phyloP scores from a whole-genome alignment of 345 rosid genomes.

The Zanthoxylum bungeanum region DNA sequence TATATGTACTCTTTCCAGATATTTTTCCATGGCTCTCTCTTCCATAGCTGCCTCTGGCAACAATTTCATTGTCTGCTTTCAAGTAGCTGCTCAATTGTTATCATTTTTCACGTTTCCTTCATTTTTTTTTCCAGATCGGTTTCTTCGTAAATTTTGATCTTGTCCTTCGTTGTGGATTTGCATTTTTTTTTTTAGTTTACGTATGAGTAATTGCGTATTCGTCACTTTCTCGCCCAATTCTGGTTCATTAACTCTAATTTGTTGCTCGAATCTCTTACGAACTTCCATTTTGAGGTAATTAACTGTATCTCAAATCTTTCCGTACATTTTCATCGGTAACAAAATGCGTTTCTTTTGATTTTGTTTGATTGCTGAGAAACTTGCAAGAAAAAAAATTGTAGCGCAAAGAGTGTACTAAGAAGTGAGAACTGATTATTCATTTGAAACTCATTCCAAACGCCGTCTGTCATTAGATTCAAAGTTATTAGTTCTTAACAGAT shows the following conservation, averaged over 20 bases:
- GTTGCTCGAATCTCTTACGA: conserved; percentile 1
- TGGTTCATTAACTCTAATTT: conserved; percentile 9
- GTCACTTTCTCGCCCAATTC: conserved; percentile 15
- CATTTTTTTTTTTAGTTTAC: conserved; percentile 7
- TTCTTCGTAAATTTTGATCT: neutral
- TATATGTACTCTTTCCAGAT: conserved; percentile 21
- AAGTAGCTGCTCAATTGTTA: neutral
- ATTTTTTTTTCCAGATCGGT: neutral
- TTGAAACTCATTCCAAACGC: neutral
- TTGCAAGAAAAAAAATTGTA: conserved; percentile 6
- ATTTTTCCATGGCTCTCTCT: conserved; percentile 11
- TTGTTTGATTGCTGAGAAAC: conserved; percentile 24
- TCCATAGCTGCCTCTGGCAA: neutral
- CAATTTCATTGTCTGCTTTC: neutral
- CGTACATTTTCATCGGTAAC: neutral
- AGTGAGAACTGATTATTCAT: neutral
- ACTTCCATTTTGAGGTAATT: conserved; percentile 1
- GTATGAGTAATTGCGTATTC: neutral
- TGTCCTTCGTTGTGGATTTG: neutral
- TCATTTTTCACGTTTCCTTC: neutral
- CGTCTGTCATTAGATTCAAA: neutral
- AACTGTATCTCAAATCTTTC: neutral
- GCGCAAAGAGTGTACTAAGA: neutral
- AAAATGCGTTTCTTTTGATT: conserved; percentile 6
- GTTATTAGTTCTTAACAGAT: neutral